Evolutionary conservation across 1,284 basidiomycete species (phyloP).

Genomic region (Neotropicomus parvogracilis): DNA sequence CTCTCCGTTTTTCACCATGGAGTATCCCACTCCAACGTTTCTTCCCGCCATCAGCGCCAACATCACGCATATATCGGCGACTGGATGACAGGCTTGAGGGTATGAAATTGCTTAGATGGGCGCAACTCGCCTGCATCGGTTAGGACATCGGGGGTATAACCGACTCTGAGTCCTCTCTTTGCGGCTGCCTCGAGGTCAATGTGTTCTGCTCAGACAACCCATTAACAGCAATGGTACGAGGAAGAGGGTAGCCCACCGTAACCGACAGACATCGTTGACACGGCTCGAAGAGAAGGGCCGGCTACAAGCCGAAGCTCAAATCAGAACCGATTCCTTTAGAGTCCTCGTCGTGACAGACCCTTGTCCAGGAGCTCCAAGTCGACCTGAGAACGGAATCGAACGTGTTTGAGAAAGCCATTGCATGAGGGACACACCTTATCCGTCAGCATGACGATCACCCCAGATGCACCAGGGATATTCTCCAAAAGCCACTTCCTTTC

Average conservation of each 20-base stretch:
- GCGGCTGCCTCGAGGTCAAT: constrained; percentile 65
- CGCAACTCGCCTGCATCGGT: constrained; percentile 71
- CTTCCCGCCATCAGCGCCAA: constrained; percentile 88
- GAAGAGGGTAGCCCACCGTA: constrained; percentile 55
- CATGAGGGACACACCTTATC: constrained; percentile 54
- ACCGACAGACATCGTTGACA: constrained; percentile 90
- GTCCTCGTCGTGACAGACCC: constrained; percentile 38
- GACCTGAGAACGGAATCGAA: constrained; percentile 43
- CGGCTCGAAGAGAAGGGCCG: constrained; percentile 66
- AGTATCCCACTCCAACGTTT: constrained; percentile 63
- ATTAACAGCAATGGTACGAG: not conserved
- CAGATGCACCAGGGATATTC: constrained; percentile 63
- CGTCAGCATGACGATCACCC: constrained; percentile 64
- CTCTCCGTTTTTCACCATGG: constrained; percentile 64
- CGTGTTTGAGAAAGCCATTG: not conserved
- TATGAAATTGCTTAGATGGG: not conserved
- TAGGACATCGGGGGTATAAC: constrained; percentile 89
- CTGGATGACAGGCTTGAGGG: constrained; percentile 36
- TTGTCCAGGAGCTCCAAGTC: constrained; percentile 70
- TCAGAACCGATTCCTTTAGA: not conserved
- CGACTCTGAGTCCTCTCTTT: constrained; percentile 69
- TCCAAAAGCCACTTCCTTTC: constrained; percentile 77
- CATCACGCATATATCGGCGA: constrained; percentile 86
- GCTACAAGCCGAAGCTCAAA: constrained; percentile 40
- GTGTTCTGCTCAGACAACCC: constrained; percentile 59